Evolutionary conservation across 1,284 basidiomycete species (phyloP).

Genomic region (Malassezia pachydermatis): DNA sequence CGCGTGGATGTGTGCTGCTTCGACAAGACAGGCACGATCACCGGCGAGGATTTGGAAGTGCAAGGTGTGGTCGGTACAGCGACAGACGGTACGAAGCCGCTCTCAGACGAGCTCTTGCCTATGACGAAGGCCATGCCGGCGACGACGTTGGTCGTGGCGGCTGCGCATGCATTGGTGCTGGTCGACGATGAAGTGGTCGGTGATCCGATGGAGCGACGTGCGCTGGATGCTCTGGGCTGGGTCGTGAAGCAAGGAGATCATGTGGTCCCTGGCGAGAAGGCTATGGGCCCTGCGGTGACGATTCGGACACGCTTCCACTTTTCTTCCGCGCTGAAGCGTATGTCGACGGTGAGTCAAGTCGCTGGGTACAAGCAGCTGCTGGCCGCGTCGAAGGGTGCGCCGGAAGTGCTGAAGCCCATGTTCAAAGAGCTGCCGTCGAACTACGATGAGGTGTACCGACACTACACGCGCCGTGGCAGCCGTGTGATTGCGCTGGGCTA

Average conservation of each 20-base stretch:
- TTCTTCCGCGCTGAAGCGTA: conserved; percentile 46
- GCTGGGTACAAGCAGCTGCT: conserved; percentile 27
- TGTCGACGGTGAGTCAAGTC: conserved; percentile 42
- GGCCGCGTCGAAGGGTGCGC: conserved; percentile 43
- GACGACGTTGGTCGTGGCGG: conserved; percentile 77
- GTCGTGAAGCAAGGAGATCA: conserved; percentile 61
- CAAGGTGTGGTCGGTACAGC: conserved; percentile 38
- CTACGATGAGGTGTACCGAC: conserved; percentile 46
- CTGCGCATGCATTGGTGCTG: conserved; percentile 86
- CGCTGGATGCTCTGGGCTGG: conserved; percentile 85
- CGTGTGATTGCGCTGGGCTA: conserved; percentile 46
- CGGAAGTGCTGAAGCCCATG: conserved; percentile 44
- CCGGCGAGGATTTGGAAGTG: conserved; percentile 44
- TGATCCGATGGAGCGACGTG: conserved; percentile 98
- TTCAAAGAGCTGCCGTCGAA: conserved; percentile 34
- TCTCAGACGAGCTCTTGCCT: conserved; percentile 54
- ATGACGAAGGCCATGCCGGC: conserved; percentile 66
- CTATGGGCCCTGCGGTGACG: conserved; percentile 25
- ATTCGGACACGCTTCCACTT: conserved; percentile 47
- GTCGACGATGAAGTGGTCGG: conserved; percentile 85
- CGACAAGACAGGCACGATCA: conserved; percentile 48
- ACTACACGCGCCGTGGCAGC: conserved; percentile 43
- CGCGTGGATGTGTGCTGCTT: conserved; percentile 48
- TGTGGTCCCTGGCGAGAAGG: conserved; percentile 14
- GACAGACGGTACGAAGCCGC: conserved; percentile 4